phyloP scores from a whole-genome alignment of 140 eudicot genomes.

The Ambrosia hybrid region DNA sequence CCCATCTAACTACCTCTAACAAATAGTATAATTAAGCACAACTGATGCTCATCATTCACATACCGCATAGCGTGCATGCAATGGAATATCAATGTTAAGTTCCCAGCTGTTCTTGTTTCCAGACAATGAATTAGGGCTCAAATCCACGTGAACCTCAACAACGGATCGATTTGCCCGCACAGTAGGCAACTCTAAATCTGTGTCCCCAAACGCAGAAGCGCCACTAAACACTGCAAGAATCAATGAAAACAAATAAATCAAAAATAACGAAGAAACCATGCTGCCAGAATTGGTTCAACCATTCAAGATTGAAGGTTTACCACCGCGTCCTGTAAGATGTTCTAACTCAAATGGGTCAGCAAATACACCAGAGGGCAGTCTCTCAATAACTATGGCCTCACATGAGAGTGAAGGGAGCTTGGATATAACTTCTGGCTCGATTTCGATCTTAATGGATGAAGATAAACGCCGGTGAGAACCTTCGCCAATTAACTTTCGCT shows the following conservation, averaged over 20 bases:
- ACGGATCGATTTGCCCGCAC: constrained; percentile 66
- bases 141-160: constrained; percentile 75
- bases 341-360: constrained; percentile 92
- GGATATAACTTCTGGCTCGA: constrained; percentile 37
- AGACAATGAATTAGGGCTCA: constrained; percentile 27
- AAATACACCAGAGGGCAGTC: constrained; percentile 85
- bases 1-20: not conserved
- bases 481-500: constrained; percentile 62
- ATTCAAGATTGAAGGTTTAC: constrained; percentile 33
- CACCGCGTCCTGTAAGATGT: constrained; percentile 73
- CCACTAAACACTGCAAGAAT: constrained; percentile 59
- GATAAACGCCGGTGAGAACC: constrained; percentile 83
- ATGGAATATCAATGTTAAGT: constrained; percentile 56
- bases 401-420: constrained; percentile 42
- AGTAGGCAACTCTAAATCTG: constrained; percentile 81
- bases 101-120: constrained; percentile 42
- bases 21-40: constrained; percentile 5
- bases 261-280: not conserved
- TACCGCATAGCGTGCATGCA: constrained; percentile 89
- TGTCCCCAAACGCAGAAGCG: constrained; percentile 86
- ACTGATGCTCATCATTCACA: constrained; percentile 19
- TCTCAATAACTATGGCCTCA: constrained; percentile 62
- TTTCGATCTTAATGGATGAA: constrained; percentile 47
- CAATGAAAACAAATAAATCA: not conserved
- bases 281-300: constrained; percentile 12